Conservation (phyloP, 1,139 yeast genomes). For the Saccharomyces hybrid region DNA sequence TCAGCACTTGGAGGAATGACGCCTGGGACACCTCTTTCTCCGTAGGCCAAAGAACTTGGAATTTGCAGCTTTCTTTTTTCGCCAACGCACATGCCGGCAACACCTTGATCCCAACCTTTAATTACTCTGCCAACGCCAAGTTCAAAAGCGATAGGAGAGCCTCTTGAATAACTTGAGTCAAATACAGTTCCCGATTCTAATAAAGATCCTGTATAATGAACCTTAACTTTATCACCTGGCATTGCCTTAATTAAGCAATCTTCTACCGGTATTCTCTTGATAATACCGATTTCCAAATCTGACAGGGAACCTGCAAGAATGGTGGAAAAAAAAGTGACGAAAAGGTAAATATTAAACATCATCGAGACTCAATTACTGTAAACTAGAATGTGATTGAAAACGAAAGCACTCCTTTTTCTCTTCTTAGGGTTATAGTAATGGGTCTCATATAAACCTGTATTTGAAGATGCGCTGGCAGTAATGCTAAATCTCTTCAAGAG, state of each 20-base stretch:
- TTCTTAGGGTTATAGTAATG: not conserved
- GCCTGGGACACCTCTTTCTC: slow-evolving; percentile 67
- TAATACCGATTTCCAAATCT: slow-evolving; percentile 34
- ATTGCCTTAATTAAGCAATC: slow-evolving; percentile 51
- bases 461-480: not conserved
- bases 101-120: slow-evolving; percentile 83
- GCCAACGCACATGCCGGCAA: slow-evolving; percentile 75
- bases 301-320: slow-evolving; percentile 20
- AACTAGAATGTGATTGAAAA: not conserved
- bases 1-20: slow-evolving; percentile 69
- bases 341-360: slow-evolving; percentile 5
- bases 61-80: slow-evolving; percentile 72
- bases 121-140: slow-evolving; percentile 76
- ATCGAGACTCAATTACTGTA: not conserved
- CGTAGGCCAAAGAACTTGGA: slow-evolving; percentile 74
- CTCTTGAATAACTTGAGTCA: slow-evolving; percentile 65
- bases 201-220: slow-evolving; percentile 69
- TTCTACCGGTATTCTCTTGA: slow-evolving; percentile 40
- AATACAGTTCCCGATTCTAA: slow-evolving; percentile 57
- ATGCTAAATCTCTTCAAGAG: not conserved
- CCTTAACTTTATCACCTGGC: slow-evolving; percentile 57
- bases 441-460: not conserved
- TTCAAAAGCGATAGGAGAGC: slow-evolving; percentile 57
- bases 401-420: not conserved
- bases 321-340: slow-evolving; percentile 5